Evolutionary conservation across 225 moss, liverwort and hornwort genomes (phyloP), one percentile per base, ranked within the genome.

Genomic region (Polytrichum commune): DNA sequence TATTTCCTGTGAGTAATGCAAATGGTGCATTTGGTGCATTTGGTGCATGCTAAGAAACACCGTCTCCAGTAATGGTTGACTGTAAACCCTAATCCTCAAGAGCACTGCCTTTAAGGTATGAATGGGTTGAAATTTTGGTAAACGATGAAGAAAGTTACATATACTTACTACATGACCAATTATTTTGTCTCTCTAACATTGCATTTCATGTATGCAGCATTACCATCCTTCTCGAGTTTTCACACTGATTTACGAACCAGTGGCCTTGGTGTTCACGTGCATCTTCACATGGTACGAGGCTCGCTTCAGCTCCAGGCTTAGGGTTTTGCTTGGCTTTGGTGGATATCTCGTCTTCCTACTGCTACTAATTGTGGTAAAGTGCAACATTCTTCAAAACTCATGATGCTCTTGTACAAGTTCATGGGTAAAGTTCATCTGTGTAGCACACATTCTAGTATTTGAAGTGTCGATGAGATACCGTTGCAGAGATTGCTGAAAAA

Each of bases 181-280:
- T 46, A 0, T 46, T 46, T 46, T 13, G 13, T 46, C 46, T 46
- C 46, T 4, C 46, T 46, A 46, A 46, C 16, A 46, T 16, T 46
- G 46, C 46, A 46, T 3, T 46, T 46, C 13, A 46, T 46, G 13
- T 53, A 30, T 72, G 67, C 85, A 93, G 96, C 71, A 70, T 1
- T 79, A 88, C 73, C 96, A 96, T 74, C 90, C 96, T 4, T 92
- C 92, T 53, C 87, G 96, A 13, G 93, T 96, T 29, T 93, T 96
- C 84, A 96, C 93, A 7, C 54, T 96, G 30, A 81, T 92, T 35
- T 96, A 93, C 79, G 86, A 93, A 68, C 85, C 87, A 1, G 69
- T 86, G 71, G 79, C 87, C 66, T 78, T 96, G 6, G 65, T 65
- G 10, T 81, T 86, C 60, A 86, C 90, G 6, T 72, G 87, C n/a